These are phyloP conservation scores for Pseudocercospora pini-densiflorae DNA, from an alignment of 2,329 filamentous ascomycete species.

Conservation along the genomic window DNA sequence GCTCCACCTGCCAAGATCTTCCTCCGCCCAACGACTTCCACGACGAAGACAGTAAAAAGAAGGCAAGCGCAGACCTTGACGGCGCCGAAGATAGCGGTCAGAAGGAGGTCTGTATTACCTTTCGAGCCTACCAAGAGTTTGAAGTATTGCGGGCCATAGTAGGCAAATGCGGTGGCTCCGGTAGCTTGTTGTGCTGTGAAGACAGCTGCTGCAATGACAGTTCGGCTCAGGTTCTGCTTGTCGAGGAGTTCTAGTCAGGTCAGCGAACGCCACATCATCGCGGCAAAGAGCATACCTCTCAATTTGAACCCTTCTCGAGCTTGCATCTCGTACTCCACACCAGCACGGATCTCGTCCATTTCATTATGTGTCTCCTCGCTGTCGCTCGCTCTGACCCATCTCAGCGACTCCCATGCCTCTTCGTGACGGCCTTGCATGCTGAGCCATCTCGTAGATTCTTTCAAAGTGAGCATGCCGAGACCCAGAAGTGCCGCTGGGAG, in stretches of 20 bases:
- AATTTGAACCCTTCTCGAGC: slow-evolving; percentile 41
- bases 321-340: slow-evolving; percentile 51
- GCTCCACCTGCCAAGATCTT: slow-evolving; percentile 39
- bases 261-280: neutral
- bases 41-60: slow-evolving; percentile 58
- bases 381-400: slow-evolving; percentile 56
- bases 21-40: slow-evolving; percentile 55
- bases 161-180: slow-evolving; percentile 59
- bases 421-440: slow-evolving; percentile 50
- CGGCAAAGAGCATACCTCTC: slow-evolving; percentile 2
- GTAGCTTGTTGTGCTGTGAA: slow-evolving; percentile 60
- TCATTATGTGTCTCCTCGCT: slow-evolving; percentile 46
- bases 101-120: slow-evolving; percentile 50
- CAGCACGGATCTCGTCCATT: slow-evolving; percentile 56
- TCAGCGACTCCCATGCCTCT: slow-evolving; percentile 54
- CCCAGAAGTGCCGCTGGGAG: slow-evolving; percentile 54
- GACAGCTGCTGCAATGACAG: slow-evolving; percentile 51
- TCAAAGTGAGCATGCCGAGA: slow-evolving; percentile 54
- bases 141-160: slow-evolving; percentile 62
- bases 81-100: slow-evolving; percentile 60
- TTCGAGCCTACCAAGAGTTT: slow-evolving; percentile 53
- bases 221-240: slow-evolving; percentile 49
- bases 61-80: slow-evolving; percentile 58
- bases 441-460: slow-evolving; percentile 58
- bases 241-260: slow-evolving; percentile 48